Conservation (phyloP, 1,284 basidiomycete genomes). For the Irpex sp. region DNA sequence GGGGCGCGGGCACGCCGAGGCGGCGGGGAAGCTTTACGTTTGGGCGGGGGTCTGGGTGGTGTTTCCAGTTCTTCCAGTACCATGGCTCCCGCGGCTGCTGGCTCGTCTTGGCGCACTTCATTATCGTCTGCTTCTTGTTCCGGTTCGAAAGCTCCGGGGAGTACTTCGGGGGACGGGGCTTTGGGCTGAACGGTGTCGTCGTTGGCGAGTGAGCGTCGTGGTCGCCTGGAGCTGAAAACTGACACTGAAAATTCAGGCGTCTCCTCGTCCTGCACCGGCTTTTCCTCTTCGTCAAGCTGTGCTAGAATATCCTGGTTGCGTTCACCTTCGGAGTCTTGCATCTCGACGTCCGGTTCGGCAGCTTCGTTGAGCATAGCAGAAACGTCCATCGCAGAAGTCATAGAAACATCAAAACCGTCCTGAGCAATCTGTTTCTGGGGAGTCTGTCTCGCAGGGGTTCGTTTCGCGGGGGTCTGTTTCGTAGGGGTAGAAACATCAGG, state of each 20-base stretch:
- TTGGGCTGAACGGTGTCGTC: not conserved
- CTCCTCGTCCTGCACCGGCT: not conserved
- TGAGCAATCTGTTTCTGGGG: not conserved
- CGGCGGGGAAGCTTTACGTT: slow-evolving; percentile 7
- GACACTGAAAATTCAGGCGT: slow-evolving; percentile 7
- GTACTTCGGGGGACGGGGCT: not conserved
- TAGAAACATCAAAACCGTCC: slow-evolving; percentile 1
- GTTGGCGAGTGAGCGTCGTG: not conserved
- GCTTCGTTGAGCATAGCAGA: slow-evolving; percentile 19
- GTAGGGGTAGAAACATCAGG: slow-evolving; percentile 14
- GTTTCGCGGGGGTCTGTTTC: slow-evolving; percentile 1
- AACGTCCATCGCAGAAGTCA: slow-evolving; percentile 13
- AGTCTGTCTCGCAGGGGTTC: slow-evolving; percentile 12
- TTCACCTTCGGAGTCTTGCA: slow-evolving; percentile 5
- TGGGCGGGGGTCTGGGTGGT: slow-evolving; percentile 1
- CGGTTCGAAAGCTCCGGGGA: not conserved
- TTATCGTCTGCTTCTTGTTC: not conserved
- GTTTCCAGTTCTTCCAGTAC: slow-evolving; percentile 21
- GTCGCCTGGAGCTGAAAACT: not conserved
- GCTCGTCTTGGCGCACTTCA: not conserved
- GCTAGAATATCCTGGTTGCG: not conserved
- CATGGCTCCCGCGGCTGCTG: slow-evolving; percentile 1
- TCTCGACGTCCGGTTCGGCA: slow-evolving; percentile 9
- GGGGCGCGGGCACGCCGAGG: slow-evolving; percentile 17
- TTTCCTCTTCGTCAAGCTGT: not conserved